Percentiles rank a stretch among this genome's conserved stretches.
These are phyloP conservation scores for Chrysosporium keratinophilum DNA, from an alignment of 2,329 filamentous ascomycete species.

Conservation along the genomic window DNA sequence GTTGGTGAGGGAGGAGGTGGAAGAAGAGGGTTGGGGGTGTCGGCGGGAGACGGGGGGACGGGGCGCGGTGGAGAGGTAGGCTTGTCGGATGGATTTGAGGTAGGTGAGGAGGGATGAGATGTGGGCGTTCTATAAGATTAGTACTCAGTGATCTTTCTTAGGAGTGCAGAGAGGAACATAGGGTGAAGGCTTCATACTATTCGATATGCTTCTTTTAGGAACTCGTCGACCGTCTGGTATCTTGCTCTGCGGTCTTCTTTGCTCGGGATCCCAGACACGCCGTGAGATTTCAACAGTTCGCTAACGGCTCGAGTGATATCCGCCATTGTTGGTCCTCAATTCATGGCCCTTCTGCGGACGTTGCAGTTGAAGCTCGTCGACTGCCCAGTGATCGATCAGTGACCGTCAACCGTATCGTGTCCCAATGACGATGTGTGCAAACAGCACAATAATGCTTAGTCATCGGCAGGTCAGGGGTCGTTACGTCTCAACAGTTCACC, in stretches of 20 bases:
- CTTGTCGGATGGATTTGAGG: constrained; percentile 70
- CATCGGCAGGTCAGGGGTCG: too few relatives aligned
- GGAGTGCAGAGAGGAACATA: not conserved
- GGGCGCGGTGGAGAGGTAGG: constrained; percentile 76
- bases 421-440: not conserved
- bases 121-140: constrained; percentile 58
- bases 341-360: not conserved
- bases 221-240: constrained; percentile 56
- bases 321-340: constrained; percentile 25
- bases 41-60: constrained; percentile 45
- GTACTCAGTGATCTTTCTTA: too few relatives aligned
- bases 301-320: constrained; percentile 33
- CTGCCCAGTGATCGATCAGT: not conserved
- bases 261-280: constrained; percentile 29
- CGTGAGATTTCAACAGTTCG: constrained; percentile 28
- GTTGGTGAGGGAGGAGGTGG: constrained; percentile 33
- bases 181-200: constrained; percentile 52
- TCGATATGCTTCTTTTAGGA: constrained; percentile 84
- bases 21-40: constrained; percentile 16
- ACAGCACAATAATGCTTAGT: too few relatives aligned
- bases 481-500: too few relatives aligned
- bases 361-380: not conserved
- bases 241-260: constrained; percentile 16
- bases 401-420: not conserved
- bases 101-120: constrained; percentile 71